phyloP scores from a whole-genome alignment of 208 protist species.

The Angomonas deanei region DNA sequence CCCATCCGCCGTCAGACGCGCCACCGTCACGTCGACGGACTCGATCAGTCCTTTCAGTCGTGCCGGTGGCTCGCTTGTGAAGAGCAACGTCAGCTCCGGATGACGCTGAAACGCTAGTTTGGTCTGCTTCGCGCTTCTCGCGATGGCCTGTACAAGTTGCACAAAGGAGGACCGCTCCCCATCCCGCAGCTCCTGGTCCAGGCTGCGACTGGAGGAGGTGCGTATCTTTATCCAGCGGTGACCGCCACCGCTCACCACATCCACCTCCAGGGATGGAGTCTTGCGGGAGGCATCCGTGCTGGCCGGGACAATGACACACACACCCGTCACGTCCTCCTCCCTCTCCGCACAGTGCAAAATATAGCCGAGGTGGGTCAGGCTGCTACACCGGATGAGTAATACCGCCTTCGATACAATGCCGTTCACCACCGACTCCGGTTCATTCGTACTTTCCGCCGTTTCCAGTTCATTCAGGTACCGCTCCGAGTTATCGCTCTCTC shows the following conservation, averaged over 20 bases:
- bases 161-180: slow-evolving; percentile 14
- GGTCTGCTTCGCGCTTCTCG: background rate
- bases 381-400: slow-evolving; percentile 1
- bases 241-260: slow-evolving; percentile 42
- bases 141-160: background rate
- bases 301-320: background rate
- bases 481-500: background rate
- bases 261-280: slow-evolving; percentile 25
- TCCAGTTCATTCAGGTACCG: background rate
- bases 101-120: slow-evolving; percentile 6
- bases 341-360: background rate
- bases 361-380: background rate
- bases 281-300: background rate
- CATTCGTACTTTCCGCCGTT: background rate
- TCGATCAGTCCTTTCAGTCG: slow-evolving; percentile 7
- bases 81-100: slow-evolving; percentile 27
- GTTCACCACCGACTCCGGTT: background rate
- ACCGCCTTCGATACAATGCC: background rate
- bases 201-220: slow-evolving; percentile 17
- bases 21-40: background rate
- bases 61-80: slow-evolving; percentile 15
- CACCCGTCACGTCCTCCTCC: background rate
- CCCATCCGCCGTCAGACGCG: background rate
- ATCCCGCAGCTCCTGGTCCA: slow-evolving; percentile 17
- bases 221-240: slow-evolving; percentile 68